Conservation (phyloP, 495 filamentous ascomycete genomes). For the Neurospora sp. region DNA sequence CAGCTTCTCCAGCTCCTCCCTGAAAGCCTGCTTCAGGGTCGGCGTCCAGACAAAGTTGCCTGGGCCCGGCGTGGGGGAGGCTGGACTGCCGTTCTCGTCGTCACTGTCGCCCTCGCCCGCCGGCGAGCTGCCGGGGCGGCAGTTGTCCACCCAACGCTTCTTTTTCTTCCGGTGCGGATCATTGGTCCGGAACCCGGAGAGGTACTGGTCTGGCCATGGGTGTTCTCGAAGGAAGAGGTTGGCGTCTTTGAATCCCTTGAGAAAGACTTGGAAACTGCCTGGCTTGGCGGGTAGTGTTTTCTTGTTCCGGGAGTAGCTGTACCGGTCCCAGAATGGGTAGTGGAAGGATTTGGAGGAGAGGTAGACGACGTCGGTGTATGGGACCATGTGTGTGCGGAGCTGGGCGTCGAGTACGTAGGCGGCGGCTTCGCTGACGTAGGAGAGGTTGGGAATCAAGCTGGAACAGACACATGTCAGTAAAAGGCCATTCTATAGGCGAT, state of each 20-base stretch:
- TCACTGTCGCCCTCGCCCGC: slow-evolving; percentile 64
- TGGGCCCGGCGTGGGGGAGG: slow-evolving; percentile 27
- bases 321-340: slow-evolving; percentile 93
- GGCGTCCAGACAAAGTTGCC: slow-evolving; percentile 79
- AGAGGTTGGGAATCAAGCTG: slow-evolving; percentile 92
- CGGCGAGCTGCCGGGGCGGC: slow-evolving; percentile 55
- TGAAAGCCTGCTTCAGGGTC: slow-evolving; percentile 75
- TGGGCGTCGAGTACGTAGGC: slow-evolving; percentile 90
- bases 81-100: slow-evolving; percentile 37
- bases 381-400: slow-evolving; percentile 82
- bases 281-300: slow-evolving; percentile 85
- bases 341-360: slow-evolving; percentile 95
- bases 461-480: slow-evolving; percentile 7
- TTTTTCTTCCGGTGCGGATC: slow-evolving; percentile 61
- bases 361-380: slow-evolving; percentile 90
- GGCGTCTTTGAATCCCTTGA: slow-evolving; percentile 93
- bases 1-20: slow-evolving; percentile 92
- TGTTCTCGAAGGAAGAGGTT: slow-evolving; percentile 91
- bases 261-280: slow-evolving; percentile 94
- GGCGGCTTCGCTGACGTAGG: slow-evolving; percentile 95
- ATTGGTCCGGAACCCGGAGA: slow-evolving; percentile 61
- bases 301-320: slow-evolving; percentile 75
- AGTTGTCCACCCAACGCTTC: slow-evolving; percentile 70
- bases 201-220: slow-evolving; percentile 94
- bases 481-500: not conserved